Evolutionary conservation across 495 filamentous ascomycete species (phyloP).

Genomic region (Neurospora sublineolata): DNA sequence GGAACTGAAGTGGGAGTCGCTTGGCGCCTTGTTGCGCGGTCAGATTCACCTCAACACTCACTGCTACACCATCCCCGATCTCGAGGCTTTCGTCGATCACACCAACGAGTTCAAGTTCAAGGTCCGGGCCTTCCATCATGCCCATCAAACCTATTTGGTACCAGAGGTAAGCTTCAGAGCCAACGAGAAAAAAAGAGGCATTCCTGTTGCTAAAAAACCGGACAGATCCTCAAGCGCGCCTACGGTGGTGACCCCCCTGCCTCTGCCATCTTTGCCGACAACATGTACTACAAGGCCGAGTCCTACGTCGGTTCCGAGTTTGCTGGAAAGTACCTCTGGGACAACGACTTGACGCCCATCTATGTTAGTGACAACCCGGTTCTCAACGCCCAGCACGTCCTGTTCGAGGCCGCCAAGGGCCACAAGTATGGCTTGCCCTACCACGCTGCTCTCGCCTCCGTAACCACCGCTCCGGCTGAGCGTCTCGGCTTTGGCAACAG

Average conservation of each 20-base stretch:
- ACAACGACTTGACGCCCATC: constrained; percentile 43
- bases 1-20: constrained; percentile 46
- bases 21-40: constrained; percentile 46
- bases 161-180: constrained; percentile 30
- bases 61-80: constrained; percentile 54
- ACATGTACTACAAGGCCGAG: constrained; percentile 54
- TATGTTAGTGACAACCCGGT: constrained; percentile 42
- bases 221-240: constrained; percentile 37
- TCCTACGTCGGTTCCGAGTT: constrained; percentile 47
- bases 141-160: constrained; percentile 48
- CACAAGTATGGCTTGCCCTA: constrained; percentile 50
- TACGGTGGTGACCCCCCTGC: constrained; percentile 35
- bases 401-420: constrained; percentile 50
- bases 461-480: constrained; percentile 51
- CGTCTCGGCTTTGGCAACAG: constrained; percentile 46
- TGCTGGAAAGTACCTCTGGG: constrained; percentile 49
- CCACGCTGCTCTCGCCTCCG: constrained; percentile 46
- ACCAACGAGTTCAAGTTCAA: constrained; percentile 55
- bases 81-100: constrained; percentile 51
- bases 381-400: constrained; percentile 38
- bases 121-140: constrained; percentile 53
- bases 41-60: constrained; percentile 53
- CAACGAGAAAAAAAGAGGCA: too few relatives aligned
- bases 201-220: not conserved
- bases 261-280: constrained; percentile 45